Evolutionary conservation across 805 yeast genomes (phyloP).

Genomic region (Vanderwaltozyma polyspora): DNA sequence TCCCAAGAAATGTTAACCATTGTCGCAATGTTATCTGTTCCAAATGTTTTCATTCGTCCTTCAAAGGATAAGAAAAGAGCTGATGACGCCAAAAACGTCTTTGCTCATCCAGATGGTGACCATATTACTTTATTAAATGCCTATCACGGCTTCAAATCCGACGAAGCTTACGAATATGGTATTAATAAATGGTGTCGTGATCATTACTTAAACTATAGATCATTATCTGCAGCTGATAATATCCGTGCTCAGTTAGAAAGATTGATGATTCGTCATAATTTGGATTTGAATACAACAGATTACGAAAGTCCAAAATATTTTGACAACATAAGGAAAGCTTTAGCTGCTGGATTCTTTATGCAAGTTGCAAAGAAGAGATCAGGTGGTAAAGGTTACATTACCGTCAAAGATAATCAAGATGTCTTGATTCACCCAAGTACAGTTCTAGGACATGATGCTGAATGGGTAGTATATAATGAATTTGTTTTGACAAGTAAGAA

Average conservation of each 20-base stretch:
- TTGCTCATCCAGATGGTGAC: slow-evolving; percentile 93
- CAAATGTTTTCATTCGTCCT: slow-evolving; percentile 91
- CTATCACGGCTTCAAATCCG: slow-evolving; percentile 68
- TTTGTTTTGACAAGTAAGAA: slow-evolving; percentile 89
- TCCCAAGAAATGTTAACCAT: slow-evolving; percentile 81
- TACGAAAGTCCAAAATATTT: slow-evolving; percentile 57
- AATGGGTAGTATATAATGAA: slow-evolving; percentile 92
- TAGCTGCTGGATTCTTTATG: slow-evolving; percentile 93
- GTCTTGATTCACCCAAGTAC: slow-evolving; percentile 91
- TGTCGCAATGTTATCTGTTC: slow-evolving; percentile 85
- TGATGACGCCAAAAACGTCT: slow-evolving; percentile 76
- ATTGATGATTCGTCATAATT: slow-evolving; percentile 70
- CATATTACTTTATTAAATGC: slow-evolving; percentile 86
- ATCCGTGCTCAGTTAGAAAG: slow-evolving; percentile 76
- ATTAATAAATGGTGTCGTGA: slow-evolving; percentile 83
- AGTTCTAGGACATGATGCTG: slow-evolving; percentile 75
- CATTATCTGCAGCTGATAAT: slow-evolving; percentile 74
- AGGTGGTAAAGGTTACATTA: slow-evolving; percentile 72
- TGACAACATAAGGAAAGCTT: slow-evolving; percentile 72
- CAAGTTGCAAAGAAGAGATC: slow-evolving; percentile 90
- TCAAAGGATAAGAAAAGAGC: slow-evolving; percentile 78
- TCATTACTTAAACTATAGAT: slow-evolving; percentile 72
- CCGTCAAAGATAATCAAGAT: slow-evolving; percentile 93
- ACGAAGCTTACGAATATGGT: slow-evolving; percentile 58
- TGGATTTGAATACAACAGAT: slow-evolving; percentile 61